Evolutionary conservation across 2,329 filamentous ascomycete genomes (phyloP), one percentile per base, ranked within the genome.

Genomic region (Didymella sp.): DNA sequence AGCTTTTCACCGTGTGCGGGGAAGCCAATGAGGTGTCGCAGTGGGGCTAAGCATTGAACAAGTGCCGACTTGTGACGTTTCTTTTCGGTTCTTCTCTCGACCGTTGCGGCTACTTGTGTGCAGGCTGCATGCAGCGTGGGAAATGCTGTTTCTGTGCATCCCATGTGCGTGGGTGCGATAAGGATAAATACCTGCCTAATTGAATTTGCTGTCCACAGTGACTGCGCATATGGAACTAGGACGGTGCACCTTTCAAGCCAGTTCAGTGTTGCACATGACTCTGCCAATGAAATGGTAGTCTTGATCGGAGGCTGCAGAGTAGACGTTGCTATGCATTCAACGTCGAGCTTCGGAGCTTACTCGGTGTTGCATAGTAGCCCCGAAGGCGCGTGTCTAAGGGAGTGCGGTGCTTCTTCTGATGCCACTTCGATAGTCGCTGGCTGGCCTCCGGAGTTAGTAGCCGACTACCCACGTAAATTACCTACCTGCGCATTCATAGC

Each of bases 41-140:
- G 51, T 24, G 35, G 46, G 38, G 58, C 51, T 58, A 66, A 66
- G 62, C 63, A 61, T 63, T 51, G 25, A 25, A 21, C 30, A 55
- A 54, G 56, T 47, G 56, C 56, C 50, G 56, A 33, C 35, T 51
- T 25, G 56, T 53, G 51, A 54, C 56, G 56, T 51, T 54, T 24
- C n/a, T 19, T 37, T 19, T 37, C 17, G 33, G 33, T 52, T 43
- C 41, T 54, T 55, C 22, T 59, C 30, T 47, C 21, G n/a, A 51
- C 46, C 28, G 28, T 43, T 58, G 38, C 43, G 50, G 42, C 31
- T 37, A 17, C 33, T 37, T 37, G 25, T 27, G 25, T 37, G 33
- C 33, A 37, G n/a, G 8, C 17, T 48, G 42, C 28, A 44, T 51
- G 47, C 35, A 42, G 28, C 27, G 19, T 42, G 42, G 42, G 48